Evolutionary conservation across 345 rosid genomes (phyloP).

Genomic region (Arabidopsis arenosa): DNA sequence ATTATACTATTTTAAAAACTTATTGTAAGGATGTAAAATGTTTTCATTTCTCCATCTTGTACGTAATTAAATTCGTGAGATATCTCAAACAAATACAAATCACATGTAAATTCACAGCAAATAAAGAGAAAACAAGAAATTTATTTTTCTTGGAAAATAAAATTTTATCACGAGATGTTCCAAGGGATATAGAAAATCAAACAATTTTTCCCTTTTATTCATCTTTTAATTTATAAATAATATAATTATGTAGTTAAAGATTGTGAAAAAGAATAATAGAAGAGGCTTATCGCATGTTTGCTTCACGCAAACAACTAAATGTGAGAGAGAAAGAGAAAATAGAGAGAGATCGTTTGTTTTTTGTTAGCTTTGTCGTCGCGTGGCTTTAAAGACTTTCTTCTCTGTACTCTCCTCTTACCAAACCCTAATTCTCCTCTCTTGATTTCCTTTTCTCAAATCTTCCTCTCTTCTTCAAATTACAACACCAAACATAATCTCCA

Average conservation of each 20-base stretch:
- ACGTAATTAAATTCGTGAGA: not conserved
- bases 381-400: slow-evolving; percentile 88
- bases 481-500: slow-evolving; percentile 20
- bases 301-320: slow-evolving; percentile 99
- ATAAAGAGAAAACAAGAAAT: slow-evolving; percentile 35
- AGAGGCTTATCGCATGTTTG: slow-evolving; percentile 85
- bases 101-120: slow-evolving; percentile 41
- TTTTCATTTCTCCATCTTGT: not conserved
- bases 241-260: slow-evolving; percentile 3
- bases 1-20: not conserved
- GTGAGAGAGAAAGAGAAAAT: slow-evolving; percentile 35
- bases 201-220: not conserved
- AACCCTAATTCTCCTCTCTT: slow-evolving; percentile 51
- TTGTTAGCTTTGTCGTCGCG: slow-evolving; percentile 78
- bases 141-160: slow-evolving; percentile 43
- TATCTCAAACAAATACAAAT: slow-evolving; percentile 6
- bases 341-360: slow-evolving; percentile 23
- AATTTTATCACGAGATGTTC: slow-evolving; percentile 50
- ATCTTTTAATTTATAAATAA: slow-evolving; percentile 12
- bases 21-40: not conserved
- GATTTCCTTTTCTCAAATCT: slow-evolving; percentile 27
- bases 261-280: slow-evolving; percentile 41
- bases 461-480: slow-evolving; percentile 15
- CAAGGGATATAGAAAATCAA: slow-evolving; percentile 23
- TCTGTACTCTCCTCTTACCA: slow-evolving; percentile 47